Evolutionary conservation across 2,329 filamentous ascomycete genomes (phyloP).

Genomic region (Trichothecium sympodiale): DNA sequence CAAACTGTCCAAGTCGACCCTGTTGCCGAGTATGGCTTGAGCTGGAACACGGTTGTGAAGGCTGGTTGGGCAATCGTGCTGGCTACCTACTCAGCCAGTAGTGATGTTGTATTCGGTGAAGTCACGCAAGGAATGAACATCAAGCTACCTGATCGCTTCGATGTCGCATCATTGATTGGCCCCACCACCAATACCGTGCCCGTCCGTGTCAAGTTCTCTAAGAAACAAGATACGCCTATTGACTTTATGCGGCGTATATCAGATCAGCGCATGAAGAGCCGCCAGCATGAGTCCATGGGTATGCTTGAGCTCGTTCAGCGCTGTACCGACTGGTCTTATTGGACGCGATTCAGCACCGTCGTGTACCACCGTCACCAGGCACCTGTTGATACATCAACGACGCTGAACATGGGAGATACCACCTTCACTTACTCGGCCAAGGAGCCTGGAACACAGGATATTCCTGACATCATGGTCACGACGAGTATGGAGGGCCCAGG

Average conservation of each 20-base stretch:
- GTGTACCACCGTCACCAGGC: slow-evolving; percentile 33
- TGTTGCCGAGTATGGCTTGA: slow-evolving; percentile 30
- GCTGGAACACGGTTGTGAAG: slow-evolving; percentile 42
- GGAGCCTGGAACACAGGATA: slow-evolving; percentile 27
- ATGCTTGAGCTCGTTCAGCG: slow-evolving; percentile 38
- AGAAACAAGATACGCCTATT: slow-evolving; percentile 31
- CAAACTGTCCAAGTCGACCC: slow-evolving; percentile 29
- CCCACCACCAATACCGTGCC: slow-evolving; percentile 36
- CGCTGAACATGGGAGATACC: slow-evolving; percentile 32
- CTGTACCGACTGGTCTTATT: slow-evolving; percentile 43
- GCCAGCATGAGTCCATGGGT: slow-evolving; percentile 39
- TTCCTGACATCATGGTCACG: slow-evolving; percentile 33
- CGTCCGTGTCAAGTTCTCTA: slow-evolving; percentile 35
- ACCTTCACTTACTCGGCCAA: slow-evolving; percentile 31
- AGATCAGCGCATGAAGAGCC: slow-evolving; percentile 33
- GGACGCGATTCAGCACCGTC: slow-evolving; percentile 42
- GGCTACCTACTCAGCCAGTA: slow-evolving; percentile 32
- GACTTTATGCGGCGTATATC: slow-evolving; percentile 38
- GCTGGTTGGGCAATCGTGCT: slow-evolving; percentile 47
- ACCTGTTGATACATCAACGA: slow-evolving; percentile 22
- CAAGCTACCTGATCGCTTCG: slow-evolving; percentile 34
- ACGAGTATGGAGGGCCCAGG: slow-evolving; percentile 26
- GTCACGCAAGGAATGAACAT: slow-evolving; percentile 36
- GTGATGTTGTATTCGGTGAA: slow-evolving; percentile 47
- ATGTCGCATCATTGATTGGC: slow-evolving; percentile 40